Evolutionary conservation across 139 green algal species (phyloP).

Genomic region (Klebsormidium nitens): DNA sequence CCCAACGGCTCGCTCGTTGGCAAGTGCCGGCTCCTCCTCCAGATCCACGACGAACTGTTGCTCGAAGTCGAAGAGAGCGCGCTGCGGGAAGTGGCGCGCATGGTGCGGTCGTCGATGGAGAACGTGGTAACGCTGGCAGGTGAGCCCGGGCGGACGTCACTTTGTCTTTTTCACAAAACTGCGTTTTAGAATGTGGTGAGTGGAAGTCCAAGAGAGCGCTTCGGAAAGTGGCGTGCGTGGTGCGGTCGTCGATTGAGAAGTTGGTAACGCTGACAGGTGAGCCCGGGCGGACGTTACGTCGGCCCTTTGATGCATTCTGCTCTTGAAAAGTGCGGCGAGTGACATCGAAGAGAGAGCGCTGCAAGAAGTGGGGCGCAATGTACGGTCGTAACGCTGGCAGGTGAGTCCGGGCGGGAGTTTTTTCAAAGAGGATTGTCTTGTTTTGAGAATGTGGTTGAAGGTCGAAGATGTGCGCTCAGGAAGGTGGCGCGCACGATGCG

Average conservation of each 20-base stretch:
- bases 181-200: neutral
- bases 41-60: conserved; percentile 34
- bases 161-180: neutral
- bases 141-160: neutral
- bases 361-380: neutral
- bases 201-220: neutral
- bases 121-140: conserved; percentile 10
- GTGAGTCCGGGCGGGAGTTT: too few relatives aligned
- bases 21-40: conserved; percentile 9
- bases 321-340: neutral
- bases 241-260: conserved; percentile 18
- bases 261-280: conserved; percentile 9
- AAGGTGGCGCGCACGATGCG: conserved; percentile 2
- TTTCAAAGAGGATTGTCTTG: too few relatives aligned
- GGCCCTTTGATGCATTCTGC: neutral
- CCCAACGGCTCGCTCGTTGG: neutral
- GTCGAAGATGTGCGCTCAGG: too few relatives aligned
- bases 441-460: too few relatives aligned
- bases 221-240: neutral
- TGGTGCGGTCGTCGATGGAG: conserved; percentile 21
- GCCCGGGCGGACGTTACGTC: neutral
- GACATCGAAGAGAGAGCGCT: neutral
- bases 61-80: conserved; percentile 7
- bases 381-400: conserved; percentile 3
- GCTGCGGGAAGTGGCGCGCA: neutral